Conservation (phyloP, 805 yeast genomes). For the Yarrowia deformans region DNA sequence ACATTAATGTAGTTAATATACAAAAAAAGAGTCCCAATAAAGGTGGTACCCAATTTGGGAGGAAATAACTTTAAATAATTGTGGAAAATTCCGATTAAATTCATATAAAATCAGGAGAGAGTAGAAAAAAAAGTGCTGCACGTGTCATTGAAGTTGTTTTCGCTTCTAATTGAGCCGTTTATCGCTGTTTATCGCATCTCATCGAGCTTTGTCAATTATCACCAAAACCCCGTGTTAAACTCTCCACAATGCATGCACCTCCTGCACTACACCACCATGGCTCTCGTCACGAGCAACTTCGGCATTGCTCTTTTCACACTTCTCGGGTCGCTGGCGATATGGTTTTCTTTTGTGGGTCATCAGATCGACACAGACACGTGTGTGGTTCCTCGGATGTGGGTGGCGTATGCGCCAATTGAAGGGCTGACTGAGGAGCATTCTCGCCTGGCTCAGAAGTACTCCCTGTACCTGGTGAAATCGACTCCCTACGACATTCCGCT, state of each 20-base stretch:
- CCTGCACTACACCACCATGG: neutral
- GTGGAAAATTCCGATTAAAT: too few relatives aligned
- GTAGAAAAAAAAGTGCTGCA: too few relatives aligned
- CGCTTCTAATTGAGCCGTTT: too few relatives aligned
- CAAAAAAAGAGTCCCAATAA: too few relatives aligned
- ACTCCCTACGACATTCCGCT: conserved; percentile 48
- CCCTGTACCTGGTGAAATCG: conserved; percentile 84
- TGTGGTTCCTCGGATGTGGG: conserved; percentile 44
- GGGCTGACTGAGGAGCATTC: conserved; percentile 56
- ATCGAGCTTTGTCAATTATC: too few relatives aligned
- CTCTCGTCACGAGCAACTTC: neutral
- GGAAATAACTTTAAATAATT: too few relatives aligned
- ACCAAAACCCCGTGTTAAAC: neutral
- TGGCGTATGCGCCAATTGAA: conserved; percentile 43
- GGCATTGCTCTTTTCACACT: conserved; percentile 4
- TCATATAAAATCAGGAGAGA: too few relatives aligned
- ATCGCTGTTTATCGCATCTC: too few relatives aligned
- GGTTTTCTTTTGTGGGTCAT: neutral
- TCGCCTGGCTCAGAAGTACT: conserved; percentile 77
- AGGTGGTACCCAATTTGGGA: too few relatives aligned
- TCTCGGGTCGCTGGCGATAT: neutral
- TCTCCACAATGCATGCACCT: neutral
- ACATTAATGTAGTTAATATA: too few relatives aligned
- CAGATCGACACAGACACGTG: conserved; percentile 42
- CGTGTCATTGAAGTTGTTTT: too few relatives aligned